Conservation (phyloP, 257 asterid species). For the Solanum verrucosum region DNA sequence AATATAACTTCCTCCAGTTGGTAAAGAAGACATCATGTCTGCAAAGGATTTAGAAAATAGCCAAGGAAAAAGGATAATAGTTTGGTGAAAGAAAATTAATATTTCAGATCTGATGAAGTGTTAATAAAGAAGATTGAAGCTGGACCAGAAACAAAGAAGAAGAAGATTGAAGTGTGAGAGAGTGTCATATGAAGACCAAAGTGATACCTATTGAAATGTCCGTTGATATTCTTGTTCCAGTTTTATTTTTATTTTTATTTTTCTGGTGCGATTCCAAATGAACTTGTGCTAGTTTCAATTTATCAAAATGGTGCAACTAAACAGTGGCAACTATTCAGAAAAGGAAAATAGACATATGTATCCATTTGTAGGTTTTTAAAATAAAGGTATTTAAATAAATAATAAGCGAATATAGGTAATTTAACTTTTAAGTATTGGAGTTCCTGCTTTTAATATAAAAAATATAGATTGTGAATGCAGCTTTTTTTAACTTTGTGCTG, state of each 20-base stretch:
- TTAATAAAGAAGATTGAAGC: background rate
- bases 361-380: background rate
- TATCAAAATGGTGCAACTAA: background rate
- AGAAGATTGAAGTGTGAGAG: background rate
- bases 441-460: background rate
- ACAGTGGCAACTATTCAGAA: background rate
- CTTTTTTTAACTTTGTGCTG: conserved; percentile 8
- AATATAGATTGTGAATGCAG: background rate
- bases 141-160: background rate
- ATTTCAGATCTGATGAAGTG: background rate
- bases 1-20: background rate
- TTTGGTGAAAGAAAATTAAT: background rate
- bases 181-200: background rate
- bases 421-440: background rate
- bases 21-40: background rate
- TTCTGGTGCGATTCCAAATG: background rate
- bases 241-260: background rate
- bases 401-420: background rate
- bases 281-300: background rate
- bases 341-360: background rate
- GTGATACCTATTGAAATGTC: background rate
- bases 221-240: background rate
- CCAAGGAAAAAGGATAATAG: background rate
- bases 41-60: background rate
- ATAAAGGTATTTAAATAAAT: background rate